These are phyloP conservation scores for Catunica adiposa DNA, from an alignment of 2,329 filamentous ascomycete genomes.

Conservation along the genomic window DNA sequence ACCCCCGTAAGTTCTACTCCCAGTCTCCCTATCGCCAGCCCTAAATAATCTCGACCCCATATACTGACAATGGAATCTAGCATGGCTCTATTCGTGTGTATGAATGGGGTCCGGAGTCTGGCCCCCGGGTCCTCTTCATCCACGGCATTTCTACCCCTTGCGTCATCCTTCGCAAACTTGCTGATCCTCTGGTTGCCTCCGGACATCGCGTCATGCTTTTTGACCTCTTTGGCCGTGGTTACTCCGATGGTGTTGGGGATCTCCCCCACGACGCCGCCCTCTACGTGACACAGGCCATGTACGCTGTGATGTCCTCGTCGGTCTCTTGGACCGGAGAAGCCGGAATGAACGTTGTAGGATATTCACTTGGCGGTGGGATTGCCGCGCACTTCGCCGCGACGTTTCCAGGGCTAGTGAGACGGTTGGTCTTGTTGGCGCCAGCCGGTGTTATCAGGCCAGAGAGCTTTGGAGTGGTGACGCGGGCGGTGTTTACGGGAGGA, in stretches of 20 bases:
- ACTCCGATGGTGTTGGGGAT: conserved; percentile 45
- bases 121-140: conserved; percentile 58
- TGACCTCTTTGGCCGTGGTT: conserved; percentile 54
- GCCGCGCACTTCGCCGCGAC: conserved; percentile 56
- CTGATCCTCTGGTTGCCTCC: conserved; percentile 46
- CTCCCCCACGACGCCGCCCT: conserved; percentile 57
- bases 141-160: conserved; percentile 77
- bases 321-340: conserved; percentile 46
- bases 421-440: conserved; percentile 62
- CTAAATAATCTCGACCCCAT: not conserved
- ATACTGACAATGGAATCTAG: too few species aligned
- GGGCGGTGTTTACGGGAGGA: conserved; percentile 38
- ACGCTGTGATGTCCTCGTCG: conserved; percentile 52
- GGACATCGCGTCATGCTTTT: conserved; percentile 73
- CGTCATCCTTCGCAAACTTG: conserved; percentile 51
- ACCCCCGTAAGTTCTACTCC: conserved; percentile 33
- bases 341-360: conserved; percentile 55
- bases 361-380: conserved; percentile 69
- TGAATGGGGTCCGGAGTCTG: conserved; percentile 62
- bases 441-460: conserved; percentile 51
- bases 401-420: conserved; percentile 53
- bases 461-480: conserved; percentile 33
- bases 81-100: conserved; percentile 66
- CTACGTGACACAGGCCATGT: conserved; percentile 55
- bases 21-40: not conserved